These are phyloP conservation scores for Fusarium haematococcum DNA, from an alignment of 2,329 filamentous ascomycete genomes.

Conservation along the genomic window DNA sequence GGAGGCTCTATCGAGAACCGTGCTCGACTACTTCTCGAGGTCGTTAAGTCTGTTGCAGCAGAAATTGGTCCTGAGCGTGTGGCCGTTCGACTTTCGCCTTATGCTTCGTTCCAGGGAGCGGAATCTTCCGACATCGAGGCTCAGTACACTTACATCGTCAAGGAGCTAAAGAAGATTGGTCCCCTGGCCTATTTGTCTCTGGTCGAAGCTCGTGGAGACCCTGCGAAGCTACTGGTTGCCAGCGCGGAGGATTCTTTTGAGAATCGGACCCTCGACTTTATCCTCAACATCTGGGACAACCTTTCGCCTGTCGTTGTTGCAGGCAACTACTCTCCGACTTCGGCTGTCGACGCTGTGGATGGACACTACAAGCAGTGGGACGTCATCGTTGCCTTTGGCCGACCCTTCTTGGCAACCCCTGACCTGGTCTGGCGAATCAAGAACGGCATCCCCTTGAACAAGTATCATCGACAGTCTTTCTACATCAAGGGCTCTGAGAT, in stretches of 20 bases:
- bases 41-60: slow-evolving; percentile 52
- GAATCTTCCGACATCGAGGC: slow-evolving; percentile 33
- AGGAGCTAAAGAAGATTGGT: slow-evolving; percentile 45
- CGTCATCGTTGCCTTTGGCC: slow-evolving; percentile 46
- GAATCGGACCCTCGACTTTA: slow-evolving; percentile 44
- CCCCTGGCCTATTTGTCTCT: slow-evolving; percentile 45
- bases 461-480: slow-evolving; percentile 44
- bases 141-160: slow-evolving; percentile 42
- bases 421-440: slow-evolving; percentile 45
- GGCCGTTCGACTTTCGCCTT: slow-evolving; percentile 54
- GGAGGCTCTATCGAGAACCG: slow-evolving; percentile 63
- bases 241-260: slow-evolving; percentile 49
- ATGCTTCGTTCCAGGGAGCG: slow-evolving; percentile 42
- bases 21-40: slow-evolving; percentile 58
- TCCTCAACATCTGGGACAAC: slow-evolving; percentile 47
- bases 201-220: slow-evolving; percentile 43
- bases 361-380: slow-evolving; percentile 45
- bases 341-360: slow-evolving; percentile 35
- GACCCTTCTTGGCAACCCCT: slow-evolving; percentile 45
- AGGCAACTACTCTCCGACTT: slow-evolving; percentile 38
- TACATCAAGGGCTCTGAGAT: slow-evolving; percentile 33
- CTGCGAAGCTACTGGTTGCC: slow-evolving; percentile 19
- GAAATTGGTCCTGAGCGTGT: slow-evolving; percentile 52
- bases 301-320: slow-evolving; percentile 45
- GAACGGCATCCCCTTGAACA: slow-evolving; percentile 35